These are phyloP conservation scores for Pyrenula aspistea DNA, from an alignment of 495 filamentous ascomycete species.

Conservation along the genomic window DNA sequence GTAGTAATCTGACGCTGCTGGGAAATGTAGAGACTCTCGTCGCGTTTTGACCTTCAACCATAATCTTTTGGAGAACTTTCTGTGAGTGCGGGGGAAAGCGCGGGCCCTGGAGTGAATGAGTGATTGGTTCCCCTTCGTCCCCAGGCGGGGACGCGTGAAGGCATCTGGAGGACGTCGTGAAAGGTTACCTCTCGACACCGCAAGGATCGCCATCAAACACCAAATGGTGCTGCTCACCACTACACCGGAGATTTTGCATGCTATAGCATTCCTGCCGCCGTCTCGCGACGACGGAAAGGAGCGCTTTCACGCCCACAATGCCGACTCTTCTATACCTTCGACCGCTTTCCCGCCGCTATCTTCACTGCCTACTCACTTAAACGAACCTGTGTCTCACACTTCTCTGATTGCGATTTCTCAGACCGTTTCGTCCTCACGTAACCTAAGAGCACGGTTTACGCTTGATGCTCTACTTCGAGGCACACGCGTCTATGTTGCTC, in stretches of 20 bases:
- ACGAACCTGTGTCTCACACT: conserved; percentile 66
- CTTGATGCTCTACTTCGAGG: conserved; percentile 60
- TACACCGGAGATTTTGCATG: conserved; percentile 57
- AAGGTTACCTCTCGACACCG: too few relatives aligned
- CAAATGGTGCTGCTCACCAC: conserved; percentile 70
- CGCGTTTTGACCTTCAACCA: too few relatives aligned
- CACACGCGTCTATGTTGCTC: conserved; percentile 60
- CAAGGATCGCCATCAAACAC: too few relatives aligned
- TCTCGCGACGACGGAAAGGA: conserved; percentile 19
- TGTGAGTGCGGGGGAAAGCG: too few relatives aligned
- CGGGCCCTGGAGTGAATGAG: too few relatives aligned
- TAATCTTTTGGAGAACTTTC: too few relatives aligned
- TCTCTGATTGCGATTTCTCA: conserved; percentile 61
- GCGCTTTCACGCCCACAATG: conserved; percentile 10
- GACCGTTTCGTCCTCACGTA: conserved; percentile 26
- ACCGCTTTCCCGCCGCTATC: conserved; percentile 15
- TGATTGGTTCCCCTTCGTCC: too few relatives aligned
- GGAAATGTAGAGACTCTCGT: too few relatives aligned
- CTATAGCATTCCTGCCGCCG: conserved; percentile 34
- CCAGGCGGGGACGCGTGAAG: too few relatives aligned
- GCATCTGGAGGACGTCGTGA: too few relatives aligned
- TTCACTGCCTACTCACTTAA: conserved; percentile 34
- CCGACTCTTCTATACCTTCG: conserved; percentile 1
- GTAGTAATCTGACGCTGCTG: too few relatives aligned
- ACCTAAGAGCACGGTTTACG: conserved; percentile 13